phyloP scores from a whole-genome alignment of 306 rosid genomes.

The Phaseolus lunatus region DNA sequence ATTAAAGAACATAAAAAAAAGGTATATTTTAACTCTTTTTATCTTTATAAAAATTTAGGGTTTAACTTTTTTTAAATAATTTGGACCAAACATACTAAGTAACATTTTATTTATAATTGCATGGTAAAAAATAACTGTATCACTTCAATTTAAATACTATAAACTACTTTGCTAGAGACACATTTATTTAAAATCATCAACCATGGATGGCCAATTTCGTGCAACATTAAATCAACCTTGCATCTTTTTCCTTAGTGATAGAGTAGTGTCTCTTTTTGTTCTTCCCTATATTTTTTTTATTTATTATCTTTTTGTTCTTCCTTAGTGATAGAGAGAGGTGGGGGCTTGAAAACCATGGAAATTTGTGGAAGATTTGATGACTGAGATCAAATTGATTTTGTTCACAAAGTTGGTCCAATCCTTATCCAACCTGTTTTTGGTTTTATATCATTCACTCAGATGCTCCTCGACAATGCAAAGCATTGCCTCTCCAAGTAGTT shows the following conservation, averaged over 20 bases:
- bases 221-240: background rate
- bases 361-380: conserved; percentile 41
- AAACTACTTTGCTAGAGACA: background rate
- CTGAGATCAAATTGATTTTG: conserved; percentile 33
- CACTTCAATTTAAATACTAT: background rate
- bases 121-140: background rate
- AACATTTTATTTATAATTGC: background rate
- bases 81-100: background rate
- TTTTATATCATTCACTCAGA: conserved; percentile 51
- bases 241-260: conserved; percentile 47
- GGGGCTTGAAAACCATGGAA: conserved; percentile 51
- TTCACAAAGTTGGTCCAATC: conserved; percentile 53
- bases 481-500: conserved; percentile 40
- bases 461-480: conserved; percentile 69
- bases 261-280: conserved; percentile 26
- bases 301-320: background rate
- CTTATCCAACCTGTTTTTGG: conserved; percentile 42
- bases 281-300: background rate
- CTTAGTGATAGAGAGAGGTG: conserved; percentile 43
- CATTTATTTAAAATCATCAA: background rate
- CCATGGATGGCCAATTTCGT: conserved; percentile 3
- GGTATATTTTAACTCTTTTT: background rate
- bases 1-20: background rate
- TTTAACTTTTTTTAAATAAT: background rate
- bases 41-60: background rate